These are phyloP conservation scores for Geranium incanum DNA, from an alignment of 441 rosid species.

Conservation along the genomic window DNA sequence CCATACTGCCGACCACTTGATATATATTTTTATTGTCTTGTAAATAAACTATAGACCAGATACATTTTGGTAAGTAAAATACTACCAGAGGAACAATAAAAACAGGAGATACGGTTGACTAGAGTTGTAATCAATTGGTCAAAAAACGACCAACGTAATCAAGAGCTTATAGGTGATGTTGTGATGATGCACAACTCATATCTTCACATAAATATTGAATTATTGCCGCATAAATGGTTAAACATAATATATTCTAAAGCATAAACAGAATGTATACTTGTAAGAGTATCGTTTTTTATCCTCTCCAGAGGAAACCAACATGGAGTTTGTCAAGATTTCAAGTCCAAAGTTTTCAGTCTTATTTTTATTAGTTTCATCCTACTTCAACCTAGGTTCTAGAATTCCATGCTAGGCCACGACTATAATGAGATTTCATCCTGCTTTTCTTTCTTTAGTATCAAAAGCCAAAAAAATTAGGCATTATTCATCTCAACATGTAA, in stretches of 20 bases:
- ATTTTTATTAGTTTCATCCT: too few species aligned
- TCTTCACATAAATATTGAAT: too few species aligned
- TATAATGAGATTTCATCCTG: too few species aligned
- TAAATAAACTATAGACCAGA: background rate
- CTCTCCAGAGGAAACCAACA: background rate
- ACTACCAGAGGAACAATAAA: background rate
- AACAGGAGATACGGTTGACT: background rate
- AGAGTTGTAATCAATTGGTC: background rate
- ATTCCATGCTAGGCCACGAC: too few species aligned
- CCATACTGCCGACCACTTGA: too few species aligned
- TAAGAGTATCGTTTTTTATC: background rate
- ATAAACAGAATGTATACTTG: background rate
- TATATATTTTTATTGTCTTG: too few species aligned
- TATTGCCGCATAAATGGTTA: background rate
- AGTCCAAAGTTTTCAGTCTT: background rate
- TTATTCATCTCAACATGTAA: background rate
- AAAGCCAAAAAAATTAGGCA: background rate
- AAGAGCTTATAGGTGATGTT: background rate
- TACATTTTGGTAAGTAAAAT: background rate
- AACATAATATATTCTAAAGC: too few species aligned
- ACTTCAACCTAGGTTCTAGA: background rate
- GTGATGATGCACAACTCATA: too few species aligned
- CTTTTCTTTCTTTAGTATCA: too few species aligned
- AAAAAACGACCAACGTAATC: background rate
- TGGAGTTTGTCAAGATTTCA: background rate